Evolutionary conservation across 2,329 filamentous ascomycete genomes (phyloP).

Genomic region (Xylaria sp.): DNA sequence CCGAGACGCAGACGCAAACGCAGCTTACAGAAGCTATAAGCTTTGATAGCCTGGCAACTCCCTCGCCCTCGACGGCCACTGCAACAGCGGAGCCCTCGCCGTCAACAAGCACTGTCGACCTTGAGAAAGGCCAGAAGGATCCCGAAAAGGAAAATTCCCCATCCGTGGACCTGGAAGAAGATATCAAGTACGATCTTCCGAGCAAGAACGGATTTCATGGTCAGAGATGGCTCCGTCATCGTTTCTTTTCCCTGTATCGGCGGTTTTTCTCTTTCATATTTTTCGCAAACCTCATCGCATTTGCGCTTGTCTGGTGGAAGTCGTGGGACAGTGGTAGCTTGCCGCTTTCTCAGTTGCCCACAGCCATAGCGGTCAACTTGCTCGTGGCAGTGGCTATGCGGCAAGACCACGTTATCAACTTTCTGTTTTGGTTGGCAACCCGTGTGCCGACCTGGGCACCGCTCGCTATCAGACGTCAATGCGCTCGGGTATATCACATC

Average conservation of each 20-base stretch:
- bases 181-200: conserved; percentile 47
- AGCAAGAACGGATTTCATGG: conserved; percentile 54
- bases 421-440: conserved; percentile 58
- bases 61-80: conserved; percentile 33
- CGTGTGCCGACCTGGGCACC: conserved; percentile 58
- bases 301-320: conserved; percentile 54
- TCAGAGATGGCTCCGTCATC: conserved; percentile 44
- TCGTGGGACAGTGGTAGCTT: conserved; percentile 37
- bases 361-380: conserved; percentile 60
- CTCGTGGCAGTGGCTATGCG: conserved; percentile 61
- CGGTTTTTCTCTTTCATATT: conserved; percentile 65
- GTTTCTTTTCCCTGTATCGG: conserved; percentile 63
- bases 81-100: conserved; percentile 8
- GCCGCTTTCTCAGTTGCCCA: conserved; percentile 47
- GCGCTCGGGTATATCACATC: conserved; percentile 63
- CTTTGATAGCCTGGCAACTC: conserved; percentile 24
- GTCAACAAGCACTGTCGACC: conserved; percentile 21
- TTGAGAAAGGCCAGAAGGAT: conserved; percentile 42
- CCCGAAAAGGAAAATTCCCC: conserved; percentile 40
- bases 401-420: conserved; percentile 64
- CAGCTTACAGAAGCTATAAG: conserved; percentile 31
- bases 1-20: conserved; percentile 40
- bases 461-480: conserved; percentile 58
- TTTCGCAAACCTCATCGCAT: conserved; percentile 60
- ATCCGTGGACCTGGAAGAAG: conserved; percentile 28